These are phyloP conservation scores for Aspergillus calidoustus DNA, from an alignment of 2,329 filamentous ascomycete genomes.

Conservation along the genomic window DNA sequence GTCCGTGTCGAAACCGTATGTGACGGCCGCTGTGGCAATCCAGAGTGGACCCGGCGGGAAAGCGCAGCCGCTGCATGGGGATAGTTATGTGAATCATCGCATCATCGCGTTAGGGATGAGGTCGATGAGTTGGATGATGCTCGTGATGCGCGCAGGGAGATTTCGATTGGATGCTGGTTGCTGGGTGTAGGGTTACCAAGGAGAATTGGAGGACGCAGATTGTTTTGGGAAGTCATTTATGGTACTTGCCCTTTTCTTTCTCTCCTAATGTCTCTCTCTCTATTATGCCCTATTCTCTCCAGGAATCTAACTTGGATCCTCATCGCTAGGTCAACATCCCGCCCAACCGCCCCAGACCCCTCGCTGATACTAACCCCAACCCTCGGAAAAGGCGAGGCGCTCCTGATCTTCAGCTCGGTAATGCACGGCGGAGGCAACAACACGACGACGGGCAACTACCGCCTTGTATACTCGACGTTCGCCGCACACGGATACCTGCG, in stretches of 20 bases:
- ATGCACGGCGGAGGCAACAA: slow-evolving; percentile 44
- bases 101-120: slow-evolving; percentile 12
- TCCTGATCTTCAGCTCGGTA: slow-evolving; percentile 41
- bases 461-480: slow-evolving; percentile 40
- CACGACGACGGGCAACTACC: slow-evolving; percentile 35
- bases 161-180: slow-evolving; percentile 30
- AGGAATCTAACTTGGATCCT: not conserved
- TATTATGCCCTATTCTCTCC: too few species aligned
- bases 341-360: not conserved
- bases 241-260: slow-evolving; percentile 8
- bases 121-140: slow-evolving; percentile 10
- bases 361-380: slow-evolving; percentile 30
- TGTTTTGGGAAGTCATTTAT: slow-evolving; percentile 35
- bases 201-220: slow-evolving; percentile 38
- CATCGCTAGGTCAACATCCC: not conserved
- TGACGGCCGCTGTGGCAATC: slow-evolving; percentile 21
- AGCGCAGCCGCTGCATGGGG: slow-evolving; percentile 31
- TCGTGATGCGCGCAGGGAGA: slow-evolving; percentile 24
- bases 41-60: slow-evolving; percentile 29
- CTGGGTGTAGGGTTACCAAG: slow-evolving; percentile 29
- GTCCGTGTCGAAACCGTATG: slow-evolving; percentile 33
- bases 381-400: slow-evolving; percentile 41
- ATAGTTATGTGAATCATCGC: slow-evolving; percentile 19
- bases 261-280: too few species aligned
- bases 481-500: slow-evolving; percentile 40